phyloP scores from a whole-genome alignment of 108 stramenopile genomes.

The Cylindrotheca closterium region DNA sequence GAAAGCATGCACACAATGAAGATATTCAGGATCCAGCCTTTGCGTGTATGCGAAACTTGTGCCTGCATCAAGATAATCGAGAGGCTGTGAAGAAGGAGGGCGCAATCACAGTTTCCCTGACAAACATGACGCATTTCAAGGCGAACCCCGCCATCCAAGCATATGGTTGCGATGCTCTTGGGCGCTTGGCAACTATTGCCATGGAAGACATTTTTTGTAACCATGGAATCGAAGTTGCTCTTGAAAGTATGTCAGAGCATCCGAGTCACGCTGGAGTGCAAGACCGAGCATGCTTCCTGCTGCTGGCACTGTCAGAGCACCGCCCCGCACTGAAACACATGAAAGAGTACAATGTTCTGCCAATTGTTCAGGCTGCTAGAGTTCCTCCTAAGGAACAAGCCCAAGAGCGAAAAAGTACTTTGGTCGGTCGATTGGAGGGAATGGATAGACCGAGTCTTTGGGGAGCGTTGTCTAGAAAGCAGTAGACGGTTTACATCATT shows the following conservation, averaged over 20 bases:
- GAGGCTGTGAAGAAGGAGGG: conserved; percentile 17
- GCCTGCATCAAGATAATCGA: conserved; percentile 35
- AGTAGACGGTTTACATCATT: no score
- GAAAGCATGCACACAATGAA: conserved; percentile 24
- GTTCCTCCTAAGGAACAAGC: background rate
- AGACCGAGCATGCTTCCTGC: conserved; percentile 21
- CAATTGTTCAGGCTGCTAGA: background rate
- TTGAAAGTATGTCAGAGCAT: conserved; percentile 21
- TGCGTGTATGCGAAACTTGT: conserved; percentile 33
- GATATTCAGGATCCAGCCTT: conserved; percentile 33
- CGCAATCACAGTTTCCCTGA: conserved; percentile 17
- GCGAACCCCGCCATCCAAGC: conserved; percentile 31
- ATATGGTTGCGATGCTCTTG: conserved; percentile 36
- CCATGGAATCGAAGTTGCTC: conserved; percentile 8
- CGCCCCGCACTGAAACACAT: background rate
- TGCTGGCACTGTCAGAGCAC: conserved; percentile 16
- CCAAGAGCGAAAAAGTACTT: background rate
- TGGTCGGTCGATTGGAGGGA: background rate
- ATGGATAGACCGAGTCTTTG: background rate
- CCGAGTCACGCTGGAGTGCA: conserved; percentile 29
- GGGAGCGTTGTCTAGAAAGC: background rate
- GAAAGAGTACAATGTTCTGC: background rate
- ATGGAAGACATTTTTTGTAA: conserved; percentile 6
- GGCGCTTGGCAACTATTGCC: conserved; percentile 19
- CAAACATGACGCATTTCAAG: conserved; percentile 20